Conservation (phyloP, 768 basidiomycete genomes). For the Sporobolomyces phaffii region DNA sequence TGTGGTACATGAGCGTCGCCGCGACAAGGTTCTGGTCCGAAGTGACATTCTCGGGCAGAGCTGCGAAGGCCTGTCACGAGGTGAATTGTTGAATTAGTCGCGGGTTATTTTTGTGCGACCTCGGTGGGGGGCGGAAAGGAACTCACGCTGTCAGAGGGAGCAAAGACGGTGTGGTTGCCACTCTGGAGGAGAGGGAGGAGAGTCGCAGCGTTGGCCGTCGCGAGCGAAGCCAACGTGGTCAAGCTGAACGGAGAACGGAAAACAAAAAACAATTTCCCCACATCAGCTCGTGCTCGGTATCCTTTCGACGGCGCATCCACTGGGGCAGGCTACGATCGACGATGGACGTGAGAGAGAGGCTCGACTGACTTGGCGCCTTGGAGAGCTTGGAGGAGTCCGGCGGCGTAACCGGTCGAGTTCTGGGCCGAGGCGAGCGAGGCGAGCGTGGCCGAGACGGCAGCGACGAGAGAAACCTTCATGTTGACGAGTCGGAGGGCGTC, state of each 20-base stretch:
- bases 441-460: conserved; percentile 40
- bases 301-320: no score
- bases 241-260: neutral
- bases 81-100: no score
- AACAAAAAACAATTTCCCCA: conserved; percentile 42
- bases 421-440: conserved; percentile 43
- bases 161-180: conserved; percentile 42
- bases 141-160: conserved; percentile 44
- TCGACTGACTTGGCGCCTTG: conserved; percentile 19
- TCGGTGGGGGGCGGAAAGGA: conserved; percentile 37
- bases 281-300: no score
- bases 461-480: neutral
- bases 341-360: no score
- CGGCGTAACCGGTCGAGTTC: conserved; percentile 44
- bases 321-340: no score
- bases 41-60: neutral
- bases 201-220: neutral
- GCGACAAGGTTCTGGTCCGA: conserved; percentile 11
- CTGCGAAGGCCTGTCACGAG: conserved; percentile 2
- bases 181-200: conserved; percentile 18
- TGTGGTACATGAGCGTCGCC: conserved; percentile 36
- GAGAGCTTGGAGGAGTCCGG: conserved; percentile 44
- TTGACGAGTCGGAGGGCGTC: no score
- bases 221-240: conserved; percentile 26
- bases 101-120: conserved; percentile 43